phyloP scores from a whole-genome alignment of 371 early-diverging fungal genomes.

The Rhizopus microsporus region DNA sequence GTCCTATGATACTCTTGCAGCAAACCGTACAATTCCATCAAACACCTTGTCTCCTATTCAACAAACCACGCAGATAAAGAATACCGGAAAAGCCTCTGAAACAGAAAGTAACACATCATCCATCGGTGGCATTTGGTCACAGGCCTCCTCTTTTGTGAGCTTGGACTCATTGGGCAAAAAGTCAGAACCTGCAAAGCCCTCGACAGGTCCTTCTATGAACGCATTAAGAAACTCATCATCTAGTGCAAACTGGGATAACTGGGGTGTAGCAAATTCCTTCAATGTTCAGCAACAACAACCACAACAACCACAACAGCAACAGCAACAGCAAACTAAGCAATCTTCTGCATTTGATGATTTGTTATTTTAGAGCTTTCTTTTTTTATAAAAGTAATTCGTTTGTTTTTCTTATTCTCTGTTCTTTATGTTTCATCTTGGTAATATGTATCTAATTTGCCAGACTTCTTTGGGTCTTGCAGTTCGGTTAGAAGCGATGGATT shows the following conservation, averaged over 20 bases:
- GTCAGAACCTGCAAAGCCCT: conserved; percentile 28
- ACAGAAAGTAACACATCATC: conserved; percentile 10
- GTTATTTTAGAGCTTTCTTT: conserved; percentile 24
- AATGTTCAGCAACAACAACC: conserved; percentile 13
- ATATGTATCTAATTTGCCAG: too few species aligned
- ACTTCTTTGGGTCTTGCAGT: too few species aligned
- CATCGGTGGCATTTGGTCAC: conserved; percentile 58
- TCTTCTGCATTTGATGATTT: conserved; percentile 46
- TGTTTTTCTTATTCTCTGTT: too few species aligned
- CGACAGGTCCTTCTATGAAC: conserved; percentile 61
- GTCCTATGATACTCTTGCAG: conserved; percentile 16
- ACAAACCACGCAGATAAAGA: not conserved
- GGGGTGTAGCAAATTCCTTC: conserved; percentile 15
- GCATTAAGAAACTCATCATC: conserved; percentile 49
- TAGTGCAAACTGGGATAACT: conserved; percentile 44
- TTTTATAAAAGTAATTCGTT: too few species aligned
- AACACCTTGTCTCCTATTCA: not conserved
- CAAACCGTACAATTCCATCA: not conserved
- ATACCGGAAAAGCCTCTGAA: not conserved
- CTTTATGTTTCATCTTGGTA: too few species aligned
- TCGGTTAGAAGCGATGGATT: too few species aligned
- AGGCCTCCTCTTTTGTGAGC: conserved; percentile 57
- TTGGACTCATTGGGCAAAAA: conserved; percentile 60
- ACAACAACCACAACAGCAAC: conserved; percentile 8
- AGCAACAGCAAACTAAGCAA: conserved; percentile 16